Evolutionary conservation across 1,139 yeast genomes (phyloP), one percentile per base, ranked within the genome.

Genomic region (Yamadazyma buinensis): DNA sequence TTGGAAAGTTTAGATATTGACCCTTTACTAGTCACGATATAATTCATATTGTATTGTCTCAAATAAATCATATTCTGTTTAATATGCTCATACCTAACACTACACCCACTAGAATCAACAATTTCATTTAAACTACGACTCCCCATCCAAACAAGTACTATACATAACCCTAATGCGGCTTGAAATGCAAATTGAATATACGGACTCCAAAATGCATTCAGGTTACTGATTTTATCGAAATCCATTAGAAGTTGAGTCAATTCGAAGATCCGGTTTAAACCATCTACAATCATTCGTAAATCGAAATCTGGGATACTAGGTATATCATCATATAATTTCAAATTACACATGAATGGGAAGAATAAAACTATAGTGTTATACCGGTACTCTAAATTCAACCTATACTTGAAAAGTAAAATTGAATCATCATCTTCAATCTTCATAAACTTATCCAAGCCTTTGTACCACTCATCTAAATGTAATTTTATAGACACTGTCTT

Each of bases 171-270:
- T 9, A 39, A 23, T 2, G 37, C 26, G 7, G 37, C 33, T 27
- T 39, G 30, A 22, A 30, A 29, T 9, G 40, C 42, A 32, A 22
- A 39, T 15, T 20, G 22, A 5, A 36, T 23, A 27, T 39, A 38
- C 7, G 34, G 34, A 28, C 42, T 37, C 38, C 38, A 39, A 18
- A 39, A 29, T 3, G 38, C 22, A 17, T 39, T 39, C 14, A 37
- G 17, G 7, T 19, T 21, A 3, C 20, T 29, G 10, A 15, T 13
- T 3, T 34, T 23, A 14, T 39, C 42, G 5, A 32, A 23, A n/a
- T 30, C 30, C 3, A 20, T 17, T 9, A 39, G 17, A 2, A 34
- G 2, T 13, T 24, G 15, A 9, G 19, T 18, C 8, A 37, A 26
- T 4, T 23, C 28, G 4, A 34, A 11, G 2, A 30, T 14, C 18